These are phyloP conservation scores for Penicillium sp. DNA, from an alignment of 2,329 filamentous ascomycete genomes.

Conservation along the genomic window DNA sequence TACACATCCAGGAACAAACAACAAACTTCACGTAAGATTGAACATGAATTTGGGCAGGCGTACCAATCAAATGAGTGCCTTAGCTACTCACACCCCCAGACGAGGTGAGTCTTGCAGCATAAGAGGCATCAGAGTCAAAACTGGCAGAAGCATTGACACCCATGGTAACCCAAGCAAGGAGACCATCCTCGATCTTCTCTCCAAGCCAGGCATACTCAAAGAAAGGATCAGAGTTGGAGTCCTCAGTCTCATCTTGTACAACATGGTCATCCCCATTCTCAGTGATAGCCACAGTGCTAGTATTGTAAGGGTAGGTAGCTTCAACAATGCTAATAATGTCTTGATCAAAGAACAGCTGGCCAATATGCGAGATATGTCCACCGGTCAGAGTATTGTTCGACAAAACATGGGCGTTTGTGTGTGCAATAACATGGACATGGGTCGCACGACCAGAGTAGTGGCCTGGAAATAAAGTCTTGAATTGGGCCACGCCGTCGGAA, in stretches of 20 bases:
- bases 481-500: constrained; percentile 44
- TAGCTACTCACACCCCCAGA: constrained; percentile 11
- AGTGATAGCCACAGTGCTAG: constrained; percentile 34
- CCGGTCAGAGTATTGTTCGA: constrained; percentile 44
- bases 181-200: constrained; percentile 50
- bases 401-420: constrained; percentile 32
- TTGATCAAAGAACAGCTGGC: constrained; percentile 63
- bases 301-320: constrained; percentile 37
- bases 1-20: too few relatives aligned
- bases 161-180: constrained; percentile 14
- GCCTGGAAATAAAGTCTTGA: constrained; percentile 47
- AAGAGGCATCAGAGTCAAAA: constrained; percentile 10
- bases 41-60: too few relatives aligned
- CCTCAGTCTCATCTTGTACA: constrained; percentile 46
- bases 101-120: constrained; percentile 6
- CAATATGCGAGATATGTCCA: constrained; percentile 58
- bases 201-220: constrained; percentile 59
- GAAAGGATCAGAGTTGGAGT: constrained; percentile 56
- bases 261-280: constrained; percentile 46
- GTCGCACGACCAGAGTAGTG: constrained; percentile 44
- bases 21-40: too few relatives aligned
- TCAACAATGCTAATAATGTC: constrained; percentile 54
- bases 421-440: constrained; percentile 34
- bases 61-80: too few relatives aligned
- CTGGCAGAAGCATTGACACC: constrained; percentile 14